These are phyloP conservation scores for Neonectria faginata DNA, from an alignment of 2,329 filamentous ascomycete genomes.

Conservation along the genomic window DNA sequence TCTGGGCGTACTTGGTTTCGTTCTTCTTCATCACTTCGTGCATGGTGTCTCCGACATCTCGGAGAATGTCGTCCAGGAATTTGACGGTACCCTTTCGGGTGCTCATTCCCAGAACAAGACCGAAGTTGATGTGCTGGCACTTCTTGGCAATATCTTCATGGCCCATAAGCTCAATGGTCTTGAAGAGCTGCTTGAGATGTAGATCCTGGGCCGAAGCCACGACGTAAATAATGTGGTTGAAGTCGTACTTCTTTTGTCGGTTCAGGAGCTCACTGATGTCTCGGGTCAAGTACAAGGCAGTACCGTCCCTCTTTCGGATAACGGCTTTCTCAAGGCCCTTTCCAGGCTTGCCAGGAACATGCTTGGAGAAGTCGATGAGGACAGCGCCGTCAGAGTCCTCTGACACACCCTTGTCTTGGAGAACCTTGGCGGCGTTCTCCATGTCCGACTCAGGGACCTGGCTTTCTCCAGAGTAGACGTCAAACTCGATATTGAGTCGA, in stretches of 20 bases:
- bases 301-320: slow-evolving; percentile 79
- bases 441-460: slow-evolving; percentile 76
- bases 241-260: slow-evolving; percentile 71
- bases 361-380: slow-evolving; percentile 78
- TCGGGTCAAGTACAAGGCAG: slow-evolving; percentile 80
- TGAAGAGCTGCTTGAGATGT: slow-evolving; percentile 80
- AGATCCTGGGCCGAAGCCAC: slow-evolving; percentile 78
- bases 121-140: slow-evolving; percentile 82
- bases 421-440: slow-evolving; percentile 69
- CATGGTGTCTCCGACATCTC: slow-evolving; percentile 91
- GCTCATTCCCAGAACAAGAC: slow-evolving; percentile 77
- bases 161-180: slow-evolving; percentile 79
- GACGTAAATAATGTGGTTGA: slow-evolving; percentile 86
- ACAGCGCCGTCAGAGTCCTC: slow-evolving; percentile 79
- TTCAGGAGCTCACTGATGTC: slow-evolving; percentile 81
- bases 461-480: slow-evolving; percentile 79
- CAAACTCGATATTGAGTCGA: slow-evolving; percentile 77
- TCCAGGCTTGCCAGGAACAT: slow-evolving; percentile 73
- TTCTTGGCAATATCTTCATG: slow-evolving; percentile 74
- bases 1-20: slow-evolving; percentile 87
- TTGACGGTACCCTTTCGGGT: slow-evolving; percentile 80
- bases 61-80: slow-evolving; percentile 64
- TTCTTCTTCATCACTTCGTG: slow-evolving; percentile 97
- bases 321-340: slow-evolving; percentile 78
- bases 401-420: slow-evolving; percentile 73